Evolutionary conservation across 352 stramenopile genomes (phyloP).

Genomic region (Salisapilia sapeloensis): DNA sequence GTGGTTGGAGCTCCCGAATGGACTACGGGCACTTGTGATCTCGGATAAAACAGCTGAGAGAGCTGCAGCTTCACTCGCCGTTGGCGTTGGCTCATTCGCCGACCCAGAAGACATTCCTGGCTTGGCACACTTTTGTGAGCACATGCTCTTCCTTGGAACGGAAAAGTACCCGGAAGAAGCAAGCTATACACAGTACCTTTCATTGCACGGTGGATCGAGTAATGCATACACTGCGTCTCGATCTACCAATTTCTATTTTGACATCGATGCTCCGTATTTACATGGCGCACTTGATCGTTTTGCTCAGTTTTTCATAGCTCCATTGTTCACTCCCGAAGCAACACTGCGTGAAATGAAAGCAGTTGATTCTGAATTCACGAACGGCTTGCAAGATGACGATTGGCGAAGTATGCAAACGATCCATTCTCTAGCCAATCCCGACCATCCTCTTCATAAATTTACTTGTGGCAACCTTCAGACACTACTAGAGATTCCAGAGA

Average conservation of each 20-base stretch:
- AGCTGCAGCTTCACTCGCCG: slow-evolving; percentile 70
- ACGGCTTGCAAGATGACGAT: slow-evolving; percentile 77
- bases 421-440: slow-evolving; percentile 10
- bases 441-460: slow-evolving; percentile 80
- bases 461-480: slow-evolving; percentile 71
- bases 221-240: slow-evolving; percentile 85
- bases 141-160: slow-evolving; percentile 90
- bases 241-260: slow-evolving; percentile 87
- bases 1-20: slow-evolving; percentile 53
- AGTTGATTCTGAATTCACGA: slow-evolving; percentile 85
- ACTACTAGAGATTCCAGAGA: slow-evolving; percentile 2
- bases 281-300: slow-evolving; percentile 72
- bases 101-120: slow-evolving; percentile 48
- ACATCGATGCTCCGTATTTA: slow-evolving; percentile 56
- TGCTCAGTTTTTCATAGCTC: slow-evolving; percentile 85
- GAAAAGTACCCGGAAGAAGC: slow-evolving; percentile 85
- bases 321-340: slow-evolving; percentile 48
- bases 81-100: slow-evolving; percentile 67
- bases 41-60: slow-evolving; percentile 70
- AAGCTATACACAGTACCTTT: slow-evolving; percentile 63
- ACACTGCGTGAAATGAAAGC: slow-evolving; percentile 79
- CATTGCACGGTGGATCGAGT: slow-evolving; percentile 56
- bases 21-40: slow-evolving; percentile 47
- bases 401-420: slow-evolving; percentile 41
- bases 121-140: slow-evolving; percentile 71